Percentiles rank a stretch among this genome's conserved stretches.
Conservation (phyloP, 306 rosid genomes). For the Citrullus amarus region DNA sequence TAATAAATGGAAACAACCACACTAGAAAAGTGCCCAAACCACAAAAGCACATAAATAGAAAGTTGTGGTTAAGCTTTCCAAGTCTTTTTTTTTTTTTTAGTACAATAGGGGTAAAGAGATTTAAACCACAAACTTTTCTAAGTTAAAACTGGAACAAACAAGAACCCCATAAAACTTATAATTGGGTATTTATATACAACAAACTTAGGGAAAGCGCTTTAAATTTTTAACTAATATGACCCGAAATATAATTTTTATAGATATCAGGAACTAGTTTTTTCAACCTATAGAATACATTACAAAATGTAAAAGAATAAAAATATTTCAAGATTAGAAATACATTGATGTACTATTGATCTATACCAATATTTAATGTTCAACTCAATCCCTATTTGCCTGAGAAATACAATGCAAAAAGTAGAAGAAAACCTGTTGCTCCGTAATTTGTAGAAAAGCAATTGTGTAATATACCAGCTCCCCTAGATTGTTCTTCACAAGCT, state of each 20-base stretch:
- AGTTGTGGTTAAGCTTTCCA: not conserved
- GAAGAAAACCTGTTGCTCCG: slow-evolving; percentile 60
- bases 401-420: not conserved
- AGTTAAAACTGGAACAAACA: not conserved
- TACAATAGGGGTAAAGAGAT: too few relatives aligned
- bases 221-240: not conserved
- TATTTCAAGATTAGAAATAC: not conserved
- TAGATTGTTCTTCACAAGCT: slow-evolving; percentile 51
- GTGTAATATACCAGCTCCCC: slow-evolving; percentile 81
- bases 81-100: not conserved
- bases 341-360: not conserved
- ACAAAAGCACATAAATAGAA: not conserved
- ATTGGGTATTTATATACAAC: not conserved
- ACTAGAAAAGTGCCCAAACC: not conserved
- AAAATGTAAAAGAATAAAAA: not conserved
- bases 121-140: not conserved
- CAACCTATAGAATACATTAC: not conserved
- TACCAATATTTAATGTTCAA: not conserved
- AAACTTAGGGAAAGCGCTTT: not conserved
- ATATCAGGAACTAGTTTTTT: not conserved
- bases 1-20: not conserved
- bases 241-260: not conserved
- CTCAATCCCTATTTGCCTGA: not conserved
- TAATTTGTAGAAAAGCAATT: slow-evolving; percentile 85
- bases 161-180: not conserved